Evolutionary conservation across 495 filamentous ascomycete species (phyloP), one percentile per base, ranked within the genome.

Genomic region (Podospora comata): DNA sequence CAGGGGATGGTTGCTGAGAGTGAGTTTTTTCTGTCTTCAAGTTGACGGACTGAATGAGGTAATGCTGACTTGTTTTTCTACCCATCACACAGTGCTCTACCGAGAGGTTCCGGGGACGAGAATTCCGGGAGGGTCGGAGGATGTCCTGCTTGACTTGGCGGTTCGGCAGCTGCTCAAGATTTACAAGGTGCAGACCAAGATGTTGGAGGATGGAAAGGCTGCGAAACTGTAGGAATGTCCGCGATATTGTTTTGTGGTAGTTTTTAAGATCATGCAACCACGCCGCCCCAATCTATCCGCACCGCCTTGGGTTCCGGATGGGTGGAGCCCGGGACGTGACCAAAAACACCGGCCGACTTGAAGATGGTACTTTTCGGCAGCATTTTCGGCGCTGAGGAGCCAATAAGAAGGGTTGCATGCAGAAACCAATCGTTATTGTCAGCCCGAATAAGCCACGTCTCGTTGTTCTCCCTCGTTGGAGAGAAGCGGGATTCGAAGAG

Each of bases 121-220:
- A 30, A 87, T 92, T 65, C 88, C 89, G 0, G 90, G 90, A 61
- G 90, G 91, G 0, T 88, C 85, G 18, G 91, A 93, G 75, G 91
- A 93, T 77, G 90, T 93, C 3, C 78, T 92, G 74, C 79, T 92
- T 0, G 90, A 92, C 78, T 75, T 92, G 48, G 86, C 85, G 13
- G 82, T 93, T 27, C 78, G 89, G 34, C 90, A 92, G 74, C 77
- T 92, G 60, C 86, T 92, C 62, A 92, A 92, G 81, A 85, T 89
- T 26, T 92, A 89, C 74, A 80, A 86, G 71, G 79, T 78, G 19
- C 84, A 91, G 76, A 88, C 85, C 53, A 88, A 87, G 75, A 80
- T 81, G 67, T 75, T 92, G 66, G 82, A 88, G 72, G 68, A 72
- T 5, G 26, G 4, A 11, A 34, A 34, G 7, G 56, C 16, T 19